Evolutionary conservation across 163 green algal species (phyloP), one percentile per base, ranked within the genome.

Genomic region (Scenedesmus sp.): DNA sequence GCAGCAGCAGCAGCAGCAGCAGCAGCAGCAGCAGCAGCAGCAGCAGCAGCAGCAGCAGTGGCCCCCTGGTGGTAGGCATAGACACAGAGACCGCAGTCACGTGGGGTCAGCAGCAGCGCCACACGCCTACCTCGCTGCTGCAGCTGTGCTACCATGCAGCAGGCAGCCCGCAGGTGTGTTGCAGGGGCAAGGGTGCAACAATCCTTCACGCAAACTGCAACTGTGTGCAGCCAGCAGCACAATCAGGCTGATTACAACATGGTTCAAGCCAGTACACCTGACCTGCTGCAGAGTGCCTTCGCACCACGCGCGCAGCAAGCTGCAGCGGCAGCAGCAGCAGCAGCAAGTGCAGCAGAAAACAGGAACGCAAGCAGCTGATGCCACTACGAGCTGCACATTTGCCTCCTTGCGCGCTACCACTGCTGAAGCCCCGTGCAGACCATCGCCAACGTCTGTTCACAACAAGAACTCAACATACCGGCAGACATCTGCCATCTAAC

Each of bases 91-190:
- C 70, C 3, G 70, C 70, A 52, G 70, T 79, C 23, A 79, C 46
- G 70, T 79, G 70, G 70, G 70, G 70, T 7, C 70, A 62, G 10
- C 56, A 18, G 54, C 46, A 59, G 81, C 2, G 1, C 23, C 3
- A 26, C 77, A 62, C 23, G 2, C 54, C 54, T 2, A 87, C 76
- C 3, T 83, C 87, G n/a, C 57, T 91, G 3, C 3, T 91, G 87
- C 87, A 91, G 59, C n/a, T 91, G 55, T 91, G 87, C 87, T 91
- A 86, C 57, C 87, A 91, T 79, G 70, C 77, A 4, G 34, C 12
- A 8, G 77, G 77, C 34, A 84, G 77, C 77, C 2, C 6, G 26
- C 20, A 84, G 70, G 70, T 79, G 18, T 34, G 70, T 13, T 46
- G 70, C 70, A 13, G 12, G 70, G 23, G 34, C 34, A 46, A 46